phyloP scores from a whole-genome alignment of 331 rosid genomes.

The Spiraea crenata region DNA sequence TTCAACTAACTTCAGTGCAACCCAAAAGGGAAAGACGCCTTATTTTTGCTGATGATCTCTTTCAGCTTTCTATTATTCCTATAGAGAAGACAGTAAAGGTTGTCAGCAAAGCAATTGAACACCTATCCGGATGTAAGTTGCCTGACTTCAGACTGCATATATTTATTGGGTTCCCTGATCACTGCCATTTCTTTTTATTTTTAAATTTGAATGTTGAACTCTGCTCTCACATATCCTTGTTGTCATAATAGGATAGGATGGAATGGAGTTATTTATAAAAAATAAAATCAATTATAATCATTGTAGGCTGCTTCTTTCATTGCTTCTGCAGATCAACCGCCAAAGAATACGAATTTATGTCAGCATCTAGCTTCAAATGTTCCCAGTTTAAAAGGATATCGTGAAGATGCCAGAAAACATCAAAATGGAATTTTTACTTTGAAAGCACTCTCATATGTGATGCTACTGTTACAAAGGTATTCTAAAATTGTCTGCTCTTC shows the following conservation, averaged over 20 bases:
- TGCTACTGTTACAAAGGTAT: conserved; percentile 82
- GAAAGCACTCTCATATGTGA: conserved; percentile 68
- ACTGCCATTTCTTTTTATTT: background rate
- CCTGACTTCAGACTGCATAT: conserved; percentile 3
- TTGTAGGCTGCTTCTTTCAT: conserved; percentile 32
- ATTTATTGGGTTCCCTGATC: background rate
- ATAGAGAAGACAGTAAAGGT: conserved; percentile 47
- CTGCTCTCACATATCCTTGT: background rate
- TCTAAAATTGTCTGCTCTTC: conserved; percentile 10
- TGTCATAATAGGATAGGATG: background rate
- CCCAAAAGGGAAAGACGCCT: conserved; percentile 60
- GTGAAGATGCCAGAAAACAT: conserved; percentile 34
- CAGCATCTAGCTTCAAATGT: conserved; percentile 68
- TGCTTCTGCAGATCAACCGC: conserved; percentile 64
- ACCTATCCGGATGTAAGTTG: conserved; percentile 82
- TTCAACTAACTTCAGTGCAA: conserved; percentile 48
- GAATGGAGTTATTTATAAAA: conserved; percentile 4
- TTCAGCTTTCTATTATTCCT: conserved; percentile 68
- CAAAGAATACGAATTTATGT: conserved; percentile 59
- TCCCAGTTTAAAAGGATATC: conserved; percentile 56
- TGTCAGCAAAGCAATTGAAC: conserved; percentile 56
- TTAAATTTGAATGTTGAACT: background rate
- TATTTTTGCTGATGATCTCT: conserved; percentile 82
- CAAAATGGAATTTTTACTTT: conserved; percentile 59
- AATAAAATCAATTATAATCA: conserved; percentile 5